Evolutionary conservation across 1,284 basidiomycete species (phyloP).

Genomic region (Pseudozyma sp.): DNA sequence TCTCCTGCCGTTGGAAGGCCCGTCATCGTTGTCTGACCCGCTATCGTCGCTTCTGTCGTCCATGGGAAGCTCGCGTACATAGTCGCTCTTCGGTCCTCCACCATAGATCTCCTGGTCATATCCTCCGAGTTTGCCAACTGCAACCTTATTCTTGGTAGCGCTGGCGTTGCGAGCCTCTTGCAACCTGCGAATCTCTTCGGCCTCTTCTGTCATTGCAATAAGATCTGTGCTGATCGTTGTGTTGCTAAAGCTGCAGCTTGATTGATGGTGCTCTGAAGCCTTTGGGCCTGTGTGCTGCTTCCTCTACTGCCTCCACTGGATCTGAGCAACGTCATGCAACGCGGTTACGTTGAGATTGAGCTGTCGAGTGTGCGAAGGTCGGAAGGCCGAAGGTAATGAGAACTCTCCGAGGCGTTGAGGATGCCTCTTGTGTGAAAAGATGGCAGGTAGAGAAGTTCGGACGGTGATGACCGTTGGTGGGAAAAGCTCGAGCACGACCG

Average conservation of each 20-base stretch:
- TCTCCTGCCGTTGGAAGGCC: conserved; percentile 18
- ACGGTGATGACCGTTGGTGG: too few relatives aligned
- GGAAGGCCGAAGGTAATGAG: too few relatives aligned
- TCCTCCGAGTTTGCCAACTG: conserved; percentile 46
- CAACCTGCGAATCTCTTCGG: conserved; percentile 50
- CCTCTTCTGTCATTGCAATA: conserved; percentile 47
- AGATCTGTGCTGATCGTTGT: background rate
- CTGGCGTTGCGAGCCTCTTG: conserved; percentile 50
- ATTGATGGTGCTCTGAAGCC: too few relatives aligned
- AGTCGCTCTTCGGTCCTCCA: conserved; percentile 45
- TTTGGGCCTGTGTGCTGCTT: too few relatives aligned
- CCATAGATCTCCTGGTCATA: conserved; percentile 60
- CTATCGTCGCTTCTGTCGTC: conserved; percentile 31
- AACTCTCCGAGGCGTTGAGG: too few relatives aligned
- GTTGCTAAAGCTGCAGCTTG: too few relatives aligned
- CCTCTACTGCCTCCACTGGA: too few relatives aligned
- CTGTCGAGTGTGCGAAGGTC: too few relatives aligned
- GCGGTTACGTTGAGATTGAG: too few relatives aligned
- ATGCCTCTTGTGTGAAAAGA: too few relatives aligned
- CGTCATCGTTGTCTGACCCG: conserved; percentile 47
- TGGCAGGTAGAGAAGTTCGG: too few relatives aligned
- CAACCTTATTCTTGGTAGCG: conserved; percentile 39
- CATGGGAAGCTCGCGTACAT: conserved; percentile 56
- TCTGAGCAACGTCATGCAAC: too few relatives aligned
- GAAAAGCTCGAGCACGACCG: background rate